Conservation (phyloP, 306 rosid genomes). For the Glycine soja region DNA sequence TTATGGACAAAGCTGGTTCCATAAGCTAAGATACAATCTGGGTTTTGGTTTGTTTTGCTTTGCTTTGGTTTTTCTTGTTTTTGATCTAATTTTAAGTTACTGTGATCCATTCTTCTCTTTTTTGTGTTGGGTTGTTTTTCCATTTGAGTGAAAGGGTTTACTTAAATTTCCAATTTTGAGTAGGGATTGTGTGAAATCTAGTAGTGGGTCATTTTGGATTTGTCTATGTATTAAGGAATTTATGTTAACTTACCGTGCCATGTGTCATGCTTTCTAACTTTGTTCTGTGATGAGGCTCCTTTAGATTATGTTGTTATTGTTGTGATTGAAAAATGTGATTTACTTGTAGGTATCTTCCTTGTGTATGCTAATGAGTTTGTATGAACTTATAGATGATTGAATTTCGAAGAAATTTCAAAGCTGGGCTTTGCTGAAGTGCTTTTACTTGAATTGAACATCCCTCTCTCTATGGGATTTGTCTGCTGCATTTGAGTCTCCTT, state of each 20-base stretch:
- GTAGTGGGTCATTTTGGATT: slow-evolving; percentile 41
- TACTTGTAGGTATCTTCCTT: slow-evolving; percentile 3
- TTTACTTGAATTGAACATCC: slow-evolving; percentile 33
- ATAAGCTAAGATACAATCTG: slow-evolving; percentile 43
- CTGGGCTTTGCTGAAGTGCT: slow-evolving; percentile 29
- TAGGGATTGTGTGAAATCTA: slow-evolving; percentile 45
- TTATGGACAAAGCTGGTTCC: slow-evolving; percentile 37
- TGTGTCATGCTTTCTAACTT: slow-evolving; percentile 8
- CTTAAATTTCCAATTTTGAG: slow-evolving; percentile 32
- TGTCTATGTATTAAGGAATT: slow-evolving; percentile 39
- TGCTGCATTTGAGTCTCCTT: slow-evolving; percentile 8
- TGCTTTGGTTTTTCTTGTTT: not conserved
- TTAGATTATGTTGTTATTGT: slow-evolving; percentile 42
- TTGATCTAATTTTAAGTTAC: slow-evolving; percentile 33
- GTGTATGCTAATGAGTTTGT: slow-evolving; percentile 28
- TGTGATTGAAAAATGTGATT: slow-evolving; percentile 16
- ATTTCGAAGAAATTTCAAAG: slow-evolving; percentile 38
- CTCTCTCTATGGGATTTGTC: slow-evolving; percentile 11
- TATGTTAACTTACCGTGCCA: slow-evolving; percentile 14
- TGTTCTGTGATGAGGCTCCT: slow-evolving; percentile 35
- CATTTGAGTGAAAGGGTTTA: slow-evolving; percentile 38
- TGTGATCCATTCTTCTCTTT: slow-evolving; percentile 46
- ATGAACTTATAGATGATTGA: slow-evolving; percentile 32
- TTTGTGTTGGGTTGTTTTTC: slow-evolving; percentile 26
- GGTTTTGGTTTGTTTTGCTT: slow-evolving; percentile 14